Base-by-base conservation (phyloP, 441 rosid species). In the Isatis lusitanica region DNA sequence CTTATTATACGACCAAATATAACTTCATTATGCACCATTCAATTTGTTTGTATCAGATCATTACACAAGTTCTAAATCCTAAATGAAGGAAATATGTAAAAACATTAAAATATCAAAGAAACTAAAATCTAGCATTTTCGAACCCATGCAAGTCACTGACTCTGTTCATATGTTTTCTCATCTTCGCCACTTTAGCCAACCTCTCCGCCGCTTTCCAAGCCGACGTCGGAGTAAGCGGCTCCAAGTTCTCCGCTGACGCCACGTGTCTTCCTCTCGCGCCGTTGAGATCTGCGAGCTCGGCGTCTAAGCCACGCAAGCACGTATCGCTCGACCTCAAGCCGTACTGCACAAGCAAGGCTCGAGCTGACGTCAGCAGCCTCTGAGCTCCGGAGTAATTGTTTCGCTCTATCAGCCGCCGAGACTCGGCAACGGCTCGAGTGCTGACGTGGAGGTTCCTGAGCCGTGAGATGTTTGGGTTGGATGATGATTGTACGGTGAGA, bases 101-200 rank as follows among this genome's bases (percentile, higher is more conserved):
- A 64, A 28, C 39, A 66, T 28, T 15, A 5, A n/a, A n/a, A 24
- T n/a, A 56, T n/a, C n/a, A 0, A 55, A 47, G 10, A 42, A 68
- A 63, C 79, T 88, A 93, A 82, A 93, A 93, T 85, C 98, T 89
- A 36, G 98, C 98, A 65, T 93, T 82, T 71, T 93, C 98, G 71
- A 93, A 91, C 64, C 98, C 98, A 84, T 93, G 97, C 87, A 93
- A 82, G 72, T 93, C 98, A 73, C 98, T 88, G 58, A 93, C 96
- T 74, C 94, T 84, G 68, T 93, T 93, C 97, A 93, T 82, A 56
- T 92, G 92, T 78, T 91, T 93, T 79, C 90, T 91, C 96, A 81
- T 85, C 30, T 86, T 87, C 33, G 98, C 98, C 77, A 91, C 86
- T 78, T 93, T 91, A 71, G 98, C 98, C 83, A 93, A 81, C 69